Evolutionary conservation across 2,329 filamentous ascomycete genomes (phyloP).

Genomic region (Arthrobotrys pseudoclavata): DNA sequence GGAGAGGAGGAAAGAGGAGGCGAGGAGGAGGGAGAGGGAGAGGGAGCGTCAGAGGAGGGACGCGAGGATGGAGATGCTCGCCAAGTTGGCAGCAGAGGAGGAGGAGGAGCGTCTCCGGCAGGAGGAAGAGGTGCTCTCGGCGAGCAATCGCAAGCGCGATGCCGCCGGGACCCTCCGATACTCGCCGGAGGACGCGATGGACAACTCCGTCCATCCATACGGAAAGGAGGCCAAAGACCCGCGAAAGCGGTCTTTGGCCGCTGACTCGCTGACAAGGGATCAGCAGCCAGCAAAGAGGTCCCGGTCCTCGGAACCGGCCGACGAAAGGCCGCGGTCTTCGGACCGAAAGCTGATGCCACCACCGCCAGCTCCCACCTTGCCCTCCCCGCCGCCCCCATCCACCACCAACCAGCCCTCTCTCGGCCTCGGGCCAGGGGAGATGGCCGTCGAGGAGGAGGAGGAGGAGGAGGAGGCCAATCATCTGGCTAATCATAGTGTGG

Average conservation of each 20-base stretch:
- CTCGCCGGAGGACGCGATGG: constrained; percentile 41
- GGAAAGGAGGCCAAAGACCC: constrained; percentile 30
- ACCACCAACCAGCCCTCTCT: neutral
- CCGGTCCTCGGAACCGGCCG: constrained; percentile 44
- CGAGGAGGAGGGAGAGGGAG: constrained; percentile 40
- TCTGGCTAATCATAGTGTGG: constrained; percentile 21
- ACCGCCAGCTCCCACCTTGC: constrained; percentile 38
- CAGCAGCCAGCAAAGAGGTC: constrained; percentile 37
- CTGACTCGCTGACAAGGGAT: constrained; percentile 18
- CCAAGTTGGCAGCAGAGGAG: constrained; percentile 45
- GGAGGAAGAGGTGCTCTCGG: constrained; percentile 41
- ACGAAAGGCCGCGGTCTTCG: constrained; percentile 34
- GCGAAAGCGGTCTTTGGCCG: constrained; percentile 40
- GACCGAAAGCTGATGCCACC: constrained; percentile 56
- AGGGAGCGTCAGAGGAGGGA: constrained; percentile 44
- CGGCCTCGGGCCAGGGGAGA: neutral
- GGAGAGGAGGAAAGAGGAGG: constrained; percentile 41
- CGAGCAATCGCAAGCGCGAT: constrained; percentile 45
- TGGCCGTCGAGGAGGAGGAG: constrained; percentile 3
- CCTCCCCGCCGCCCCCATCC: constrained; percentile 3
- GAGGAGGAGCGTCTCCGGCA: constrained; percentile 14
- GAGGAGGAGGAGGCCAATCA: neutral
- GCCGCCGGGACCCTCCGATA: constrained; percentile 46
- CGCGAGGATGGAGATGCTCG: constrained; percentile 50
- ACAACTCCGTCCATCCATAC: constrained; percentile 44